Evolutionary conservation across 2,329 filamentous ascomycete genomes (phyloP), one percentile per base, ranked within the genome.

Genomic region (Fusarium tanahbumbuense): DNA sequence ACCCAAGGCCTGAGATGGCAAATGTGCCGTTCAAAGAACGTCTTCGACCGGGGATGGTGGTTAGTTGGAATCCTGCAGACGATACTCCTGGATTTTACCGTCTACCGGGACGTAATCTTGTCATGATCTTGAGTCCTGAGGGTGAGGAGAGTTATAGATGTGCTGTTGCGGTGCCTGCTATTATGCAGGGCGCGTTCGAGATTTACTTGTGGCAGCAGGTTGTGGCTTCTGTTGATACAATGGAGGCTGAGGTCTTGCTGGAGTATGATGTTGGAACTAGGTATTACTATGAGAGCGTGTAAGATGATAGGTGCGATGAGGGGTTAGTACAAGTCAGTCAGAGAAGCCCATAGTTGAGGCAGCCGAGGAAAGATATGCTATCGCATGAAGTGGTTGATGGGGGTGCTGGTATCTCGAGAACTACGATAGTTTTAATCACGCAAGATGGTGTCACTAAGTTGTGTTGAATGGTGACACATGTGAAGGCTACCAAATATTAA

Each of bases 211-310:
- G 81, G 81, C 75, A 73, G 30, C 81, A 83, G 56, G 62, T 77
- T 23, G 73, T 80, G 5, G 70, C 83, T 3, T 61, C 67, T 20
- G 68, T 78, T 8, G 73, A 77, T 1, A 50, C 71, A 63, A 84
- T 85, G 81, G 76, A 80, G 40, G 70, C 62, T 0, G 83, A 84
- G 72, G 78, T 84, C 6, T 60, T 83, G 30, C 63, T 84, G 12
- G 81, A 84, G 68, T 84, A 83, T 66, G 82, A 84, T 69, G 57
- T 73, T 5, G 78, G 69, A 10, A 82, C 82, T n/a, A 74, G 83
- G 56, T 84, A 82, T 55, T 84, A 83, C 67, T 81, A 83, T 46
- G 73, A 79, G 25, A 66, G 62, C 13, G 42, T 75, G 20, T 73
- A 58, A 67, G 44, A n/a, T 60, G 49, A 12, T 18, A 22, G 28